These are phyloP conservation scores for Penicillium sp. DNA, from an alignment of 2,329 filamentous ascomycete species.

Conservation along the genomic window DNA sequence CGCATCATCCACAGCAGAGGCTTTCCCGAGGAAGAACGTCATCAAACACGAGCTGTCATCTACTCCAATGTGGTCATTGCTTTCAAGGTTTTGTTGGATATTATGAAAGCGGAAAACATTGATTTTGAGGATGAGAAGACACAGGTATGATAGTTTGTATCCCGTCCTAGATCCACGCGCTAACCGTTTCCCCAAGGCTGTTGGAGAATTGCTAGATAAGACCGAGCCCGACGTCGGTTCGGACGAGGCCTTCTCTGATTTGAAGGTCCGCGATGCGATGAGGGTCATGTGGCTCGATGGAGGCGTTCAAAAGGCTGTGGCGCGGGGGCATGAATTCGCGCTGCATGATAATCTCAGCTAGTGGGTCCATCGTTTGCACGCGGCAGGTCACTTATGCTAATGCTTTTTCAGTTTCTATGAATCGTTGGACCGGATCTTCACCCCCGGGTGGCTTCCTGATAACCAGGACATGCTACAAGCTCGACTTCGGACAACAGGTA, in stretches of 20 bases:
- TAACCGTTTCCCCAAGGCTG: slow-evolving; percentile 56
- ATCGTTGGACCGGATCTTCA: slow-evolving; percentile 73
- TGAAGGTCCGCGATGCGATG: slow-evolving; percentile 68
- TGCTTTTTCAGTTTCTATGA: slow-evolving; percentile 69
- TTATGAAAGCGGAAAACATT: slow-evolving; percentile 83
- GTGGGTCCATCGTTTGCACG: slow-evolving; percentile 52
- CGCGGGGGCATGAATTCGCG: slow-evolving; percentile 93
- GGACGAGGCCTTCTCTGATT: slow-evolving; percentile 72
- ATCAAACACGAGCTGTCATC: slow-evolving; percentile 92
- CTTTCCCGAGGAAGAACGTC: slow-evolving; percentile 83
- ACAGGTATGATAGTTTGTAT: slow-evolving; percentile 58
- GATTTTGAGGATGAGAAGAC: slow-evolving; percentile 75
- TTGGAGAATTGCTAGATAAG: slow-evolving; percentile 73
- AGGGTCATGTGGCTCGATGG: slow-evolving; percentile 79
- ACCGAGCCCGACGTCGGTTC: slow-evolving; percentile 76
- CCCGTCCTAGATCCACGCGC: neutral
- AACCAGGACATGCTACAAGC: slow-evolving; percentile 94
- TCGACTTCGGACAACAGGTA: slow-evolving; percentile 86
- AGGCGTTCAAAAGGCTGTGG: slow-evolving; percentile 83
- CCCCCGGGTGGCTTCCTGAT: slow-evolving; percentile 77
- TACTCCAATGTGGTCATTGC: slow-evolving; percentile 94
- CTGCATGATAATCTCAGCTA: slow-evolving; percentile 94
- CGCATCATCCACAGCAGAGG: slow-evolving; percentile 93
- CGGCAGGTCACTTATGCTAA: slow-evolving; percentile 9
- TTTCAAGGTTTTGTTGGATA: slow-evolving; percentile 84